phyloP scores from a whole-genome alignment of 768 basidiomycete genomes.

The Mycena maculata region DNA sequence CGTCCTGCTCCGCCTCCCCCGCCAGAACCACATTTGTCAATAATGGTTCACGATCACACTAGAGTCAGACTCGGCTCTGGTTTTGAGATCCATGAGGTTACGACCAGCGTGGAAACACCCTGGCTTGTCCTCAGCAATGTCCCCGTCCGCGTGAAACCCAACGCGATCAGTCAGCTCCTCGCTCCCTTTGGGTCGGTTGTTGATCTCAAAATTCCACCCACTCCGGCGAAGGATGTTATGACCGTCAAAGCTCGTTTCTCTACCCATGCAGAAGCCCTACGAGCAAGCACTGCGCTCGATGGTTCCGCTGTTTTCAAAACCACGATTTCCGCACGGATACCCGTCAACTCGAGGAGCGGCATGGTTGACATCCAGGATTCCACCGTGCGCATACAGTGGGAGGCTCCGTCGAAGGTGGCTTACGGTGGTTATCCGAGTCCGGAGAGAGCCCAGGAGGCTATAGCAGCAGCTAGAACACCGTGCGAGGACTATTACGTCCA shows the following conservation, averaged over 20 bases:
- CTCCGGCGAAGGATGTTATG: constrained; percentile 36
- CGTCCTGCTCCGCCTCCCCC: constrained; percentile 11
- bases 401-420: constrained; percentile 64
- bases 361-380: constrained; percentile 61
- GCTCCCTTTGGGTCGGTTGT: constrained; percentile 59
- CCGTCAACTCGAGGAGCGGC: constrained; percentile 51
- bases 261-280: constrained; percentile 59
- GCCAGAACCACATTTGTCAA: constrained; percentile 20
- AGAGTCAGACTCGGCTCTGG: constrained; percentile 69
- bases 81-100: constrained; percentile 65
- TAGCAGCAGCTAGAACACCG: constrained; percentile 53
- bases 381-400: constrained; percentile 69
- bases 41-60: constrained; percentile 65
- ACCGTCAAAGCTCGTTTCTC: constrained; percentile 61
- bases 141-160: constrained; percentile 47
- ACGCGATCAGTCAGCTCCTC: constrained; percentile 53
- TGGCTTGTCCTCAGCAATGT: constrained; percentile 69
- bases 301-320: constrained; percentile 52
- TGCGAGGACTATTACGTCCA: constrained; percentile 55
- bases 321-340: constrained; percentile 58
- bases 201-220: constrained; percentile 47
- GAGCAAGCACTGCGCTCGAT: constrained; percentile 65
- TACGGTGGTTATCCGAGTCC: constrained; percentile 72
- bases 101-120: constrained; percentile 77
- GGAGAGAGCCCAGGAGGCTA: constrained; percentile 62